phyloP scores from a whole-genome alignment of 768 basidiomycete species.

The Lentinula guzmanii region DNA sequence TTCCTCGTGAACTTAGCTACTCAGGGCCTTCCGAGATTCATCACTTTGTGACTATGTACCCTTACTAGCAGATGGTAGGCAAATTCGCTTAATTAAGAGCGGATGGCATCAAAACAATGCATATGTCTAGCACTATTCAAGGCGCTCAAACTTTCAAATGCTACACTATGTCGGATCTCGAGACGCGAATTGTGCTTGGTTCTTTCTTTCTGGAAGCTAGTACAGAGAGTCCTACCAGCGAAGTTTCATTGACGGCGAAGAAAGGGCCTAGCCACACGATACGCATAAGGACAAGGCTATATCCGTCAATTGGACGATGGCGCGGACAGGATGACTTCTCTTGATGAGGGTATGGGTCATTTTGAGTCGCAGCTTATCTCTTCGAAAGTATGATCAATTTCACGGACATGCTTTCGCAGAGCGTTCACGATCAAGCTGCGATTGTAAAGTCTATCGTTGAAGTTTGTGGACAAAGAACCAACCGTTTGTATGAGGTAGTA shows the following conservation, averaged over 20 bases:
- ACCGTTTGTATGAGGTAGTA: not conserved
- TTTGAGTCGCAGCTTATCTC: slow-evolving; percentile 12
- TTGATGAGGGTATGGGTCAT: slow-evolving; percentile 26
- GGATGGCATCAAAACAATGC: slow-evolving; percentile 17
- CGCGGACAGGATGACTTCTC: slow-evolving; percentile 26
- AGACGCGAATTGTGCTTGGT: slow-evolving; percentile 24
- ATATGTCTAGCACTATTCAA: slow-evolving; percentile 11
- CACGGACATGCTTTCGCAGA: slow-evolving; percentile 6
- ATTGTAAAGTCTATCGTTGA: slow-evolving; percentile 17
- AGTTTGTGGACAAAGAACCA: slow-evolving; percentile 16
- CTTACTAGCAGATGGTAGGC: slow-evolving; percentile 16
- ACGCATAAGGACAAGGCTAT: slow-evolving; percentile 13
- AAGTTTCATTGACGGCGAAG: slow-evolving; percentile 18
- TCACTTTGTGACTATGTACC: slow-evolving; percentile 12
- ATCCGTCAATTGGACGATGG: slow-evolving; percentile 22
- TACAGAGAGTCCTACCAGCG: slow-evolving; percentile 19
- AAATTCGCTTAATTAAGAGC: too few species aligned
- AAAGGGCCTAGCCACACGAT: slow-evolving; percentile 21
- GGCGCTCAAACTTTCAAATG: not conserved
- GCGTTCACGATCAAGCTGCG: slow-evolving; percentile 16
- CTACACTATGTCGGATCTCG: slow-evolving; percentile 20
- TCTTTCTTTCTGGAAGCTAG: slow-evolving; percentile 21
- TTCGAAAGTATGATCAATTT: not conserved
- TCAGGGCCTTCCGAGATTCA: slow-evolving; percentile 13
- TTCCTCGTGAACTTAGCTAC: not conserved